Conservation (phyloP, 2,329 filamentous ascomycete genomes). For the Aspergillus fumigatus region DNA sequence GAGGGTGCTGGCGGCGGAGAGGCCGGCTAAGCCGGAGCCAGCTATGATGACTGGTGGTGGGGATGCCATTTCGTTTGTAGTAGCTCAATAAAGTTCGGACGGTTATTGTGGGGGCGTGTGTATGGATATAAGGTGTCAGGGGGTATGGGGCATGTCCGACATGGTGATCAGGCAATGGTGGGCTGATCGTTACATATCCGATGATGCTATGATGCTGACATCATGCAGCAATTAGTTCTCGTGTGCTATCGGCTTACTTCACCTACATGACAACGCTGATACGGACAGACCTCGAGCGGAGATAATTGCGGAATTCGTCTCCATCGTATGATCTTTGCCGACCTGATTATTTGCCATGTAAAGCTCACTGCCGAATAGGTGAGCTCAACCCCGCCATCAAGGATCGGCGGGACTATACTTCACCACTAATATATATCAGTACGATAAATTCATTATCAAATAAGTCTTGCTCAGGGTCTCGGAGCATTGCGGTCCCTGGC, state of each 20-base stretch:
- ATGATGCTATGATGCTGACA: not conserved
- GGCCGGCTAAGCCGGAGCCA: slow-evolving; percentile 61
- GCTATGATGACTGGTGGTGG: slow-evolving; percentile 50
- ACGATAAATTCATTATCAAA: no score
- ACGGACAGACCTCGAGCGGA: no score
- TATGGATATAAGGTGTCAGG: not conserved
- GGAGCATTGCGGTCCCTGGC: no score
- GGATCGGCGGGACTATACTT: no score
- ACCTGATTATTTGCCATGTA: no score
- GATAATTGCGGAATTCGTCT: not conserved
- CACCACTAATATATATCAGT: no score
- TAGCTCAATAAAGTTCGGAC: no score
- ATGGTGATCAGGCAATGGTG: not conserved
- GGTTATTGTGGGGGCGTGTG: not conserved
- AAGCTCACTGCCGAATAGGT: not conserved
- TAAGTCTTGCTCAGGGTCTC: no score
- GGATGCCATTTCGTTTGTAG: not conserved
- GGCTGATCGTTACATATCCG: not conserved
- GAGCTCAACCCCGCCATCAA: no score
- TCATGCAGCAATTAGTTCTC: not conserved
- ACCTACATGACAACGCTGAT: not conserved
- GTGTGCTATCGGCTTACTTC: not conserved
- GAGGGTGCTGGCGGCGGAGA: slow-evolving; percentile 56
- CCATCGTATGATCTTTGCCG: not conserved
- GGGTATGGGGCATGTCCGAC: not conserved